A percentile compares a stretch with the other conserved stretches of the same genome.
phyloP scores from a whole-genome alignment of 1,284 basidiomycete genomes.

The Puccinia horiana region DNA sequence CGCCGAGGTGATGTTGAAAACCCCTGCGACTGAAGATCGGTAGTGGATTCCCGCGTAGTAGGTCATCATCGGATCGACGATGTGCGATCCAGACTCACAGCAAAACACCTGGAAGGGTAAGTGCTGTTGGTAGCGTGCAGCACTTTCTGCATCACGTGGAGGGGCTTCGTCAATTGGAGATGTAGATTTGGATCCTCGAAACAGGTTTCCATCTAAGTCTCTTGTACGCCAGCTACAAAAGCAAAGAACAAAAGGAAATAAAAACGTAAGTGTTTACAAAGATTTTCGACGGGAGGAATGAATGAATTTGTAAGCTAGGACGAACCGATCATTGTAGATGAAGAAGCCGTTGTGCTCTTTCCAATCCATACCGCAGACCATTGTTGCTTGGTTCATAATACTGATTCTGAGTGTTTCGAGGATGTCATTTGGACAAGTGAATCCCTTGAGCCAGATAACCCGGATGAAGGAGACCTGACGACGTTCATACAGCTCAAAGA shows the following conservation, averaged over 20 bases:
- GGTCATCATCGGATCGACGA: slow-evolving; percentile 86
- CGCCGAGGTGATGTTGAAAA: slow-evolving; percentile 68
- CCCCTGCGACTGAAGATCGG: slow-evolving; percentile 66
- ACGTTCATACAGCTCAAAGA: slow-evolving; percentile 75
- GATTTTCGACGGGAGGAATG: background rate
- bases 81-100: slow-evolving; percentile 91
- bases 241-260: background rate
- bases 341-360: slow-evolving; percentile 93
- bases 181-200: slow-evolving; percentile 88
- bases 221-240: slow-evolving; percentile 81
- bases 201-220: slow-evolving; percentile 91
- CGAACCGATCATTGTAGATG: slow-evolving; percentile 88
- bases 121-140: slow-evolving; percentile 79
- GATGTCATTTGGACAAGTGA: slow-evolving; percentile 94
- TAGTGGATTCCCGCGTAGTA: slow-evolving; percentile 86
- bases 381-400: slow-evolving; percentile 81
- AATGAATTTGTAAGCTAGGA: slow-evolving; percentile 25
- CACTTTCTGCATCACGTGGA: slow-evolving; percentile 76
- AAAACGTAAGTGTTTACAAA: background rate
- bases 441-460: slow-evolving; percentile 93
- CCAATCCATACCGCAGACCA: slow-evolving; percentile 99
- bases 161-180: slow-evolving; percentile 85
- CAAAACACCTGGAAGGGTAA: slow-evolving; percentile 95
- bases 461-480: slow-evolving; percentile 78
- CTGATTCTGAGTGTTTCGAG: slow-evolving; percentile 88